Base-by-base conservation (phyloP, 108 stramenopile species). In the Hondaea fermentalgiana region DNA sequence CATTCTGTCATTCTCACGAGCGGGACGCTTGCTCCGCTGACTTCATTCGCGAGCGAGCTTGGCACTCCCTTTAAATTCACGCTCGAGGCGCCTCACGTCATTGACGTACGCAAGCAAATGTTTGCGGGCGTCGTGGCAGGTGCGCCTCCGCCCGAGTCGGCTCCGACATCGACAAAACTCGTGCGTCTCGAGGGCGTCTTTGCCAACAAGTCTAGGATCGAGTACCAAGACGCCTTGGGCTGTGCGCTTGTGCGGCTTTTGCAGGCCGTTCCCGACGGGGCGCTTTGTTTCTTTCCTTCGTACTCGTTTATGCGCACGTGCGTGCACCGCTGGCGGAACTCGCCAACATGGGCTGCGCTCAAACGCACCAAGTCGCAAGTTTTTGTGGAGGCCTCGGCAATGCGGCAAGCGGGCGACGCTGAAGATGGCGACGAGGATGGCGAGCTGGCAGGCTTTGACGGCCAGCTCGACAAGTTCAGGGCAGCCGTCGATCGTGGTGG, bases 201-300 rank as follows among this genome's bases (percentile, higher is more conserved):
- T 91, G 93, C 93, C 35, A 93, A 96, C 47, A 91, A 97, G 8
- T 94, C 97, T 88, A 93, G 95, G 58, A 90, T 91, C 0, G 97
- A 96, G 72, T 99, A 99, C 88, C 96, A 95, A 89, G 90, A 91
- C 16, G 99, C 98, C 69, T 91, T 99, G 42, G 98, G 98, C 5
- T 94, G 92, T 60, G 96, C 96, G 1, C 88, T 99, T 5, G 94
- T 96, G 17, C 92, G 90, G 60, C 90, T 98, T 5, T 90, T 94
- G 4, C 91, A 93, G 23, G 92, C 96, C 28, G 89, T 97, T 12
- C 97, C 98, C 4, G 97, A 94, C 19, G 99, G 99, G 5, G 93
- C 98, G 72, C 92, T 99, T 44, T 92, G 97, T 5, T 99, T 99
- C 88, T 99, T 99, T 88, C 98, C 98, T 17, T 96, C 96, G 83